phyloP scores from a whole-genome alignment of 2,329 filamentous ascomycete genomes.

The Aspergillus persii region DNA sequence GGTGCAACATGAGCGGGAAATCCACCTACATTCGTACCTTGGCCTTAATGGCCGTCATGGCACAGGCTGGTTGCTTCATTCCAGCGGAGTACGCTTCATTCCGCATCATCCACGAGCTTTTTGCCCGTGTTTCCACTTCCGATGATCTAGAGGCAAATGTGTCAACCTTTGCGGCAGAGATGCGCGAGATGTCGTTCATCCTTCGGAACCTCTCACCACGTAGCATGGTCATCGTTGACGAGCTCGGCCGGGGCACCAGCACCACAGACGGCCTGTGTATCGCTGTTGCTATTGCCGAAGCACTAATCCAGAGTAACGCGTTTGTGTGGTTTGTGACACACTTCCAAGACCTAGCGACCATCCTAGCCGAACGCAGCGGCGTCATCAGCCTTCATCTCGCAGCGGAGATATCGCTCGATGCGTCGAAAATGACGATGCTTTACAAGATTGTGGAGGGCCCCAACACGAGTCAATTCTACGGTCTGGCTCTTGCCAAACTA shows the following conservation, averaged over 20 bases:
- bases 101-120: slow-evolving; percentile 76
- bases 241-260: slow-evolving; percentile 87
- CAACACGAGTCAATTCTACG: slow-evolving; percentile 72
- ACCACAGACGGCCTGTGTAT: slow-evolving; percentile 86
- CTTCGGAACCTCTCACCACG: slow-evolving; percentile 74
- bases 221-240: slow-evolving; percentile 83
- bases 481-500: slow-evolving; percentile 74
- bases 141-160: slow-evolving; percentile 88
- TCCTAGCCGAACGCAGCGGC: slow-evolving; percentile 70
- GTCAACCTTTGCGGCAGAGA: slow-evolving; percentile 90
- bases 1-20: slow-evolving; percentile 98
- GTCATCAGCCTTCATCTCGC: slow-evolving; percentile 81
- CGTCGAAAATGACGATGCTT: slow-evolving; percentile 75
- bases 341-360: slow-evolving; percentile 76
- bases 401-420: slow-evolving; percentile 60
- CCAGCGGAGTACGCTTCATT: slow-evolving; percentile 82
- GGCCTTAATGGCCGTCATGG: slow-evolving; percentile 85
- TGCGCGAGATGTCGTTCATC: slow-evolving; percentile 95
- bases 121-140: slow-evolving; percentile 81
- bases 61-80: slow-evolving; percentile 87
- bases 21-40: slow-evolving; percentile 89
- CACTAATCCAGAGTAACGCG: slow-evolving; percentile 73
- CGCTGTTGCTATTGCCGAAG: slow-evolving; percentile 85
- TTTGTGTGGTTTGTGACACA: slow-evolving; percentile 93
- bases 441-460: slow-evolving; percentile 77